A percentile compares a stretch with the other conserved stretches of the same genome.
Conservation (phyloP, 2,329 filamentous ascomycete species). For the Chalara sp. region DNA sequence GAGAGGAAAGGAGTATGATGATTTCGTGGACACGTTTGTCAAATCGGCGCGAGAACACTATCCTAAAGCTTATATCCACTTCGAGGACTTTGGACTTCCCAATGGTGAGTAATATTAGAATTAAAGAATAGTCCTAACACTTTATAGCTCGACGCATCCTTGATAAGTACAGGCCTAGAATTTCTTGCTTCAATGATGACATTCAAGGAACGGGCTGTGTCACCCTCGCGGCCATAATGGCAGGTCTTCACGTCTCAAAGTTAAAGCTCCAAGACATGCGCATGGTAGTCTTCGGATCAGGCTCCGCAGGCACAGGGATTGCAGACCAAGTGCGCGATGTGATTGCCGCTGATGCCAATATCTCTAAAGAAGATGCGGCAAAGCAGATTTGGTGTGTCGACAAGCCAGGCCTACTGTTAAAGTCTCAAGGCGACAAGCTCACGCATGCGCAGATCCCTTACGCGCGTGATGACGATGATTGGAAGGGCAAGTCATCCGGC, state of each 20-base stretch:
- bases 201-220: conserved; percentile 86
- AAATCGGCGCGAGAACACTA: conserved; percentile 60
- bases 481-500: conserved; percentile 48
- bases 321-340: conserved; percentile 79
- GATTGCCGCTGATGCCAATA: conserved; percentile 60
- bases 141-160: conserved; percentile 56
- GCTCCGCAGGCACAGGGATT: conserved; percentile 77
- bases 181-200: conserved; percentile 87
- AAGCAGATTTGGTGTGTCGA: conserved; percentile 82
- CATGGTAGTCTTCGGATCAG: conserved; percentile 72
- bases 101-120: conserved; percentile 44
- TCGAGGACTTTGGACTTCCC: conserved; percentile 76
- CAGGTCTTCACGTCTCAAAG: conserved; percentile 63
- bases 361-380: conserved; percentile 65
- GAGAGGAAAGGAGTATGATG: conserved; percentile 66
- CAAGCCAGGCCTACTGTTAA: conserved; percentile 69
- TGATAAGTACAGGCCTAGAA: conserved; percentile 64
- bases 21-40: conserved; percentile 72
- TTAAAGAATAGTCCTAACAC: neutral
- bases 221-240: conserved; percentile 74
- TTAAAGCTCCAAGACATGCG: conserved; percentile 61
- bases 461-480: conserved; percentile 57
- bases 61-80: conserved; percentile 79
- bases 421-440: conserved; percentile 51
- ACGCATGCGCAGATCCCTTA: conserved; percentile 63